Evolutionary conservation across 2,329 filamentous ascomycete species (phyloP), one percentile per base, ranked within the genome.

Genomic region (Didymella keratinophila): DNA sequence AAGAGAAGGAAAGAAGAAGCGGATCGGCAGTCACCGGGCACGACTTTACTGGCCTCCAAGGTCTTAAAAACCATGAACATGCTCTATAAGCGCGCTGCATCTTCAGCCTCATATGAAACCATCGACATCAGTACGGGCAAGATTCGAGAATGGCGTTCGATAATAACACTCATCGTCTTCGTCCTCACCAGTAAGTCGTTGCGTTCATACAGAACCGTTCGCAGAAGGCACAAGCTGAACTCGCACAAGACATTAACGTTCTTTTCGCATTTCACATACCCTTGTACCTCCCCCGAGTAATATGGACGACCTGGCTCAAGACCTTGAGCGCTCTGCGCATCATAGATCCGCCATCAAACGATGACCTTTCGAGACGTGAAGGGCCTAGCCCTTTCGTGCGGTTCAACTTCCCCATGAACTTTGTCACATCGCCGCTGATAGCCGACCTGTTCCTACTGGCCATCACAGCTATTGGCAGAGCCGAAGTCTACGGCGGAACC

Each of bases 401-500:
- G 18, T 72, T 88, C 34, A 71, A 76, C 3, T 85, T 91, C 37
- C 88, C 88, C 6, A 79, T 92, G 77, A 89, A 91, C 71, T 88
- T 90, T 62, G 79, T 91, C 43, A 92, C 89, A 0, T 87, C 88
- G 1, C 89, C 89, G 0, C 75, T 92, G 16, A 84, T 91, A 56
- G 89, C 87, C 1, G 88, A 90, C 65, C 82, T 92, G 1, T 91
- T 92, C 65, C 78, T 92, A 21, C 83, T 92, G 5, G 88, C 88
- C 37, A 89, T 91, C 49, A 68, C 82, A 21, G 88, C 89, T 6
- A 92, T 92, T 68, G 88, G 88, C 1, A 78, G 82, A 21, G 64
- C 83, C 55, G 89, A 92, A 75, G 87, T 92, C 0, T 79, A 84
- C n/a, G 89, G 86, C 66, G 89, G 89, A 2, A 91, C 86, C 0